A percentile compares a stretch with the other conserved stretches of the same genome.
Conservation (phyloP, 495 filamentous ascomycete genomes). For the Tuber calosporum region DNA sequence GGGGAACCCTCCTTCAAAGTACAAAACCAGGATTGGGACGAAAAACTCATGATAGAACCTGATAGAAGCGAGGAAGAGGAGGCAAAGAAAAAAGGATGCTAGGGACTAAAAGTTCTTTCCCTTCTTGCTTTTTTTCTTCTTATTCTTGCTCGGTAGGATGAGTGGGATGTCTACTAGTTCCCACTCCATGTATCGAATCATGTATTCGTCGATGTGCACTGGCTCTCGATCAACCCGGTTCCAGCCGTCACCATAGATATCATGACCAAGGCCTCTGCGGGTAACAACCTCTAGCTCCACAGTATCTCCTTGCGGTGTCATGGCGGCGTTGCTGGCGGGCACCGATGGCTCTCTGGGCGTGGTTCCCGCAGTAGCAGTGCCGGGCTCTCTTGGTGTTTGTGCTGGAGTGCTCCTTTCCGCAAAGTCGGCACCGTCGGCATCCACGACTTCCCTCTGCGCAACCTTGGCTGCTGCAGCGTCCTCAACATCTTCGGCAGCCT, state of each 20-base stretch:
- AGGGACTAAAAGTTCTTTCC: slow-evolving; percentile 53
- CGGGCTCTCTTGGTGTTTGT: slow-evolving; percentile 42
- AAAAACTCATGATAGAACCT: not conserved
- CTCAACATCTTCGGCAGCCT: slow-evolving; percentile 85
- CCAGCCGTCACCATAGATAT: slow-evolving; percentile 42
- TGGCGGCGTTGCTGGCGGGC: slow-evolving; percentile 42
- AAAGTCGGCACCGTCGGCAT: slow-evolving; percentile 86
- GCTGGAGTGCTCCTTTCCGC: slow-evolving; percentile 58
- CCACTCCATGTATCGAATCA: slow-evolving; percentile 69
- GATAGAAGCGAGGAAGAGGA: not conserved
- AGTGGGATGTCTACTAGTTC: slow-evolving; percentile 71
- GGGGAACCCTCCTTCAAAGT: not conserved
- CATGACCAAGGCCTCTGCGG: slow-evolving; percentile 41
- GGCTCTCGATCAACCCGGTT: slow-evolving; percentile 52
- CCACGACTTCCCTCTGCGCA: slow-evolving; percentile 77
- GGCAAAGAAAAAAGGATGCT: not conserved
- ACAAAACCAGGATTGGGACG: not conserved
- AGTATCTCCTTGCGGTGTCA: slow-evolving; percentile 45
- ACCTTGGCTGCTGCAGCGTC: slow-evolving; percentile 80
- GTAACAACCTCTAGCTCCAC: slow-evolving; percentile 36
- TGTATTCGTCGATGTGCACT: slow-evolving; percentile 74
- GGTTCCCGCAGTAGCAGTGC: slow-evolving; percentile 39
- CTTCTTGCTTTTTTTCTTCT: slow-evolving; percentile 67
- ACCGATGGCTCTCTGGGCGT: slow-evolving; percentile 43
- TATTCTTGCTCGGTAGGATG: slow-evolving; percentile 71